Evolutionary conservation across 768 basidiomycete genomes (phyloP).

Genomic region (Russula dissimulans): DNA sequence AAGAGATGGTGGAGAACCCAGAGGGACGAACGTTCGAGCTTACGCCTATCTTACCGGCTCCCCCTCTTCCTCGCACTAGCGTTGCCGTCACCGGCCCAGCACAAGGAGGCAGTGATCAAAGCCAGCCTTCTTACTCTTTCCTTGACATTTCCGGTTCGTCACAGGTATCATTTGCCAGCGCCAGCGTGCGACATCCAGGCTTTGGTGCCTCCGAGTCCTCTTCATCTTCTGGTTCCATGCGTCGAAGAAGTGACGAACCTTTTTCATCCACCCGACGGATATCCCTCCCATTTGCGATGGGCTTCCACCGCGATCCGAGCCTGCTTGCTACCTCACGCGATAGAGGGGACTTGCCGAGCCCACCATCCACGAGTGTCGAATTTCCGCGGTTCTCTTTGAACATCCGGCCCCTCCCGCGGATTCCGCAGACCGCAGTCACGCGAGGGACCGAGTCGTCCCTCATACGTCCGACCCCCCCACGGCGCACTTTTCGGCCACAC

Average conservation of each 20-base stretch:
- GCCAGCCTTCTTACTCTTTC: slow-evolving; percentile 16
- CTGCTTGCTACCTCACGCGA: neutral
- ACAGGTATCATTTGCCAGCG: neutral
- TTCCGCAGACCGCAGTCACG: slow-evolving; percentile 3
- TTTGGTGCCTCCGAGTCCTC: slow-evolving; percentile 1
- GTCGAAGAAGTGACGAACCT: slow-evolving; percentile 1
- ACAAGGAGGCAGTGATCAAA: neutral
- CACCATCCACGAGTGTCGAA: neutral
- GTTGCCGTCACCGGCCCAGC: neutral
- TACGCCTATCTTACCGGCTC: neutral
- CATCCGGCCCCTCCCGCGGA: slow-evolving; percentile 9
- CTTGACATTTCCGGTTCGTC: slow-evolving; percentile 18
- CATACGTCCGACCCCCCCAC: neutral
- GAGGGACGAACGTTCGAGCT: neutral
- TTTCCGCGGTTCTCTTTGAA: slow-evolving; percentile 10
- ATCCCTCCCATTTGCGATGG: slow-evolving; percentile 17
- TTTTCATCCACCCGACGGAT: slow-evolving; percentile 4
- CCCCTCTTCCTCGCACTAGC: neutral
- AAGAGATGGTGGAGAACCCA: neutral
- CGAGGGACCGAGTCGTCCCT: neutral
- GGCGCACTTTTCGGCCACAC: neutral
- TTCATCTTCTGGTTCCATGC: slow-evolving; percentile 8
- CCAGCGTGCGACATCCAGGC: neutral
- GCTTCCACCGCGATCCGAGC: slow-evolving; percentile 6
- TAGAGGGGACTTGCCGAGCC: neutral